Evolutionary conservation across 208 protist genomes (phyloP).

Genomic region (Leptomonas pyrrhocoris): DNA sequence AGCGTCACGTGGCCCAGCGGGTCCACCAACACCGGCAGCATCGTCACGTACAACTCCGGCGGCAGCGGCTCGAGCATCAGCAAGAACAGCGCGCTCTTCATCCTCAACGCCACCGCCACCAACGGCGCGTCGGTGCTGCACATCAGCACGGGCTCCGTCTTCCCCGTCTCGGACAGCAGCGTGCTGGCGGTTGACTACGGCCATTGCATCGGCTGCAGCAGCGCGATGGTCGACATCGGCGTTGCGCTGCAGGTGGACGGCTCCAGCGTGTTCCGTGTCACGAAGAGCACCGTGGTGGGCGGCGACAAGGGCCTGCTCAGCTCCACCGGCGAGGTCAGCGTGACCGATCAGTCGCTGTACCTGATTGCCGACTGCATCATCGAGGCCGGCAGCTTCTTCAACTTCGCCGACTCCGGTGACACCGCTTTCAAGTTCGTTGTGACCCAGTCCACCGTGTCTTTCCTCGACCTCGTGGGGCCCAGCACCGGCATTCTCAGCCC

Average conservation of each 20-base stretch:
- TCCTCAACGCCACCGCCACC: conserved; percentile 20
- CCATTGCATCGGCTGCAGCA: conserved; percentile 14
- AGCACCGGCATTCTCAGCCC: not conserved
- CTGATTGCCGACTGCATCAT: conserved; percentile 1
- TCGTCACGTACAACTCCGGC: conserved; percentile 16
- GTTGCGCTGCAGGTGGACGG: conserved; percentile 5
- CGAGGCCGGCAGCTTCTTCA: conserved; percentile 9
- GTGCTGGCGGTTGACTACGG: conserved; percentile 20
- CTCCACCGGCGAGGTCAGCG: conserved; percentile 6
- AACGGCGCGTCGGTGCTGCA: conserved; percentile 19
- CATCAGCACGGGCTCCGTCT: conserved; percentile 4
- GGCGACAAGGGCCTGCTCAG: conserved; percentile 1
- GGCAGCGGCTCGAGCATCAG: conserved; percentile 8
- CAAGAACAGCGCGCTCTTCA: conserved; percentile 11
- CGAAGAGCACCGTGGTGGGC: not conserved
- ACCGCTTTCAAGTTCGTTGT: not conserved
- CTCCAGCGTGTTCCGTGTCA: conserved; percentile 28
- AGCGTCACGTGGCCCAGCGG: conserved; percentile 15
- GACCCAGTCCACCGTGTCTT: not conserved
- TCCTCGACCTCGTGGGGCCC: not conserved
- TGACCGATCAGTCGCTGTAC: conserved; percentile 17
- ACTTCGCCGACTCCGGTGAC: not conserved
- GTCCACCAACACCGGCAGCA: conserved; percentile 9
- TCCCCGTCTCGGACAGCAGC: conserved; percentile 12
- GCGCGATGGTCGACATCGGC: conserved; percentile 8